phyloP scores from a whole-genome alignment of 352 stramenopile species.

The Phytophthora nicotianae region DNA sequence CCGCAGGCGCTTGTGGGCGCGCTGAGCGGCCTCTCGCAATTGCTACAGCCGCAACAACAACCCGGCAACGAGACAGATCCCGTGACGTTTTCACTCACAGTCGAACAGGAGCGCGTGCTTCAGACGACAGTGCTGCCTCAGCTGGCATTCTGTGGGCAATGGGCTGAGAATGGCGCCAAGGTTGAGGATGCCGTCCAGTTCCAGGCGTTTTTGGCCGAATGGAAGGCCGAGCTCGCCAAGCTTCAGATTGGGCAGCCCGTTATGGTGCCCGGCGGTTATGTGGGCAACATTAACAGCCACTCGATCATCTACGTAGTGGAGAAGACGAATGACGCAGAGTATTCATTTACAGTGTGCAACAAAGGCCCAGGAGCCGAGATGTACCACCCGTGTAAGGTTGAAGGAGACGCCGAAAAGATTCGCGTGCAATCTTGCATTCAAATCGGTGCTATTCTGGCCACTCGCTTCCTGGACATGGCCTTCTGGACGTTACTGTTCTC shows the following conservation, averaged over 20 bases:
- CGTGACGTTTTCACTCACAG: conserved; percentile 55
- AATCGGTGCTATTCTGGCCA: conserved; percentile 59
- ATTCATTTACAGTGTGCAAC: conserved; percentile 90
- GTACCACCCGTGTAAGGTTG: conserved; percentile 66
- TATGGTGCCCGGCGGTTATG: conserved; percentile 79
- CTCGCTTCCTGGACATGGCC: conserved; percentile 82
- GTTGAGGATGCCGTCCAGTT: conserved; percentile 69
- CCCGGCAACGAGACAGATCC: conserved; percentile 25
- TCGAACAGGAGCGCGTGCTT: conserved; percentile 59
- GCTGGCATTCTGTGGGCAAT: conserved; percentile 54
- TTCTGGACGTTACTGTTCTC: conserved; percentile 88
- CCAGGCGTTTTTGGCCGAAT: conserved; percentile 69
- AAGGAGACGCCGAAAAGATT: conserved; percentile 54
- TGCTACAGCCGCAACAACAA: conserved; percentile 43
- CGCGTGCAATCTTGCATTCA: conserved; percentile 80
- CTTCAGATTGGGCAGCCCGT: conserved; percentile 53
- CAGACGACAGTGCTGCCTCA: conserved; percentile 55
- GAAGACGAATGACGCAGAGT: conserved; percentile 58
- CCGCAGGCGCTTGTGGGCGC: conserved; percentile 64
- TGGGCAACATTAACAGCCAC: conserved; percentile 73
- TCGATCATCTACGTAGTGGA: conserved; percentile 87
- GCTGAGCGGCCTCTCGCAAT: conserved; percentile 42
- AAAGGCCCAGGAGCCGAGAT: conserved; percentile 84
- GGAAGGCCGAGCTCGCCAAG: conserved; percentile 58
- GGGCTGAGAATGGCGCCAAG: conserved; percentile 61